phyloP scores from a whole-genome alignment of 768 basidiomycete species.

The Russula earlei region DNA sequence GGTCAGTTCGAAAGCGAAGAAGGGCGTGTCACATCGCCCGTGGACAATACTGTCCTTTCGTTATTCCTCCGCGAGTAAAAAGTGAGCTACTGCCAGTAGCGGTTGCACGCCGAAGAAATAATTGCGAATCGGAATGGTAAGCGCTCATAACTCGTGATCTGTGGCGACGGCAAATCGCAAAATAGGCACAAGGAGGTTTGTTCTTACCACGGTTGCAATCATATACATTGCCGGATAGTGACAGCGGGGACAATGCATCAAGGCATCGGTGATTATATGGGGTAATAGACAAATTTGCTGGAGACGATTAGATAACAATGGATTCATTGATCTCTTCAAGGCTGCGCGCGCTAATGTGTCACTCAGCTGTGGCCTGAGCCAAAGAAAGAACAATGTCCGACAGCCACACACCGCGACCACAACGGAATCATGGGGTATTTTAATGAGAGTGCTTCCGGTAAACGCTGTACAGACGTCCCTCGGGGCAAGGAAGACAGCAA shows the following conservation, averaged over 20 bases:
- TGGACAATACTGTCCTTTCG: no score
- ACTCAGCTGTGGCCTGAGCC: background rate
- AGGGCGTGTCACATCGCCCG: no score
- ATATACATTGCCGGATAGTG: background rate
- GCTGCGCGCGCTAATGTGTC: background rate
- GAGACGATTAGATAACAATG: constrained; percentile 1
- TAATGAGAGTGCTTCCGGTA: background rate
- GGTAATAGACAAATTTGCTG: background rate
- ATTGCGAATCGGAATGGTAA: no score
- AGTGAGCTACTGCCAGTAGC: no score
- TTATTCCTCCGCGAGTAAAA: no score
- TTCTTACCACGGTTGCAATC: background rate
- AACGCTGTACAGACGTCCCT: background rate
- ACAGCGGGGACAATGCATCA: background rate
- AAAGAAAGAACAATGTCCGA: constrained; percentile 13
- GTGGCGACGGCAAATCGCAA: no score
- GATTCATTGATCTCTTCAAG: background rate
- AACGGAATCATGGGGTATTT: constrained; percentile 1
- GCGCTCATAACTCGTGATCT: no score
- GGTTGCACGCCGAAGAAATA: no score
- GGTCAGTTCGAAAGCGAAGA: no score
- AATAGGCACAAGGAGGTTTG: background rate
- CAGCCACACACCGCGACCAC: constrained; percentile 1
- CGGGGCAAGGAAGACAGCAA: background rate
- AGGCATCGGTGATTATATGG: background rate